phyloP scores from a whole-genome alignment of 441 rosid genomes.

The Mallotus japonicus region DNA sequence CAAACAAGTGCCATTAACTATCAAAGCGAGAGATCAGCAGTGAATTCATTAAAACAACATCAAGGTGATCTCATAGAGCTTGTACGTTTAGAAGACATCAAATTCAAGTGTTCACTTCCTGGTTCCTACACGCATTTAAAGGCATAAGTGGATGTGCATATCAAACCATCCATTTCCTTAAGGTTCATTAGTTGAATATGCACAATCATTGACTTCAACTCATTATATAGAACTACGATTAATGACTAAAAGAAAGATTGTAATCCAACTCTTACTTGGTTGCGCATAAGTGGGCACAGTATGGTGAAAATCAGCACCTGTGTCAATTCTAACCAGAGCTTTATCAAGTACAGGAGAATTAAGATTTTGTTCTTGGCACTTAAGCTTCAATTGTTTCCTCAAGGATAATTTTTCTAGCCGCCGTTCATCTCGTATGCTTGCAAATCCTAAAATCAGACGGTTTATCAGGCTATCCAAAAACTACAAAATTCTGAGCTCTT shows the following conservation, averaged over 20 bases:
- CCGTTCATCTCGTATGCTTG: constrained; percentile 48
- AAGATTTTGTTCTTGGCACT: constrained; percentile 81
- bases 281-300: constrained; percentile 45
- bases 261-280: constrained; percentile 40
- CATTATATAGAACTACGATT: neutral
- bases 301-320: constrained; percentile 44
- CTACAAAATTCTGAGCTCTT: constrained; percentile 9
- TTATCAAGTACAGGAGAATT: constrained; percentile 46
- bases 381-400: constrained; percentile 87
- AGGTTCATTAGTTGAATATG: neutral
- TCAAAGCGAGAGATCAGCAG: neutral
- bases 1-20: neutral
- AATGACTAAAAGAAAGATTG: neutral
- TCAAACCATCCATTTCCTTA: neutral
- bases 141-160: neutral
- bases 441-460: constrained; percentile 49
- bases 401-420: constrained; percentile 68
- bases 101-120: neutral
- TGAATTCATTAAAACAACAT: neutral
- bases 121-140: neutral
- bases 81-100: neutral
- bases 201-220: constrained; percentile 2
- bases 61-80: neutral
- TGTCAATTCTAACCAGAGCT: constrained; percentile 49
- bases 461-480: constrained; percentile 19